Conservation (phyloP, 352 stramenopile genomes). For the Pythium grandisporangium region DNA sequence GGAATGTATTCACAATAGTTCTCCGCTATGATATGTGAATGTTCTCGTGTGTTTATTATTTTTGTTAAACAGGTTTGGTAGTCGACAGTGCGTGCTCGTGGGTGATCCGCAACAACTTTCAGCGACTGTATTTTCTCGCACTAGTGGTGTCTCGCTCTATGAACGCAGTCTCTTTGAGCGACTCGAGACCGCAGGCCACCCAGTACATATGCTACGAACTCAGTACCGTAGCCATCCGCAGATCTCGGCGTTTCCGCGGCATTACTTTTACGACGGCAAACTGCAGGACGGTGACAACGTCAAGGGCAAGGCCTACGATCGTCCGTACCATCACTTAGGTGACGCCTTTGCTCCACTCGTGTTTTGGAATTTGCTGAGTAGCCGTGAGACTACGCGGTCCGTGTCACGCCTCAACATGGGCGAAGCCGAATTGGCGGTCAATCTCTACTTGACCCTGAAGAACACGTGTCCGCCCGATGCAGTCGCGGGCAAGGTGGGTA, state of each 20-base stretch:
- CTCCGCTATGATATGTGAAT: too few relatives aligned
- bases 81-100: slow-evolving; percentile 87
- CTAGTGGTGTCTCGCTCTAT: slow-evolving; percentile 77
- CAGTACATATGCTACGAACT: slow-evolving; percentile 85
- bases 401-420: slow-evolving; percentile 76
- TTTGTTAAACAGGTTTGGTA: slow-evolving; percentile 83
- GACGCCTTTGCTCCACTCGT: slow-evolving; percentile 66
- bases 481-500: slow-evolving; percentile 74
- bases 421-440: slow-evolving; percentile 78
- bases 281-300: slow-evolving; percentile 83
- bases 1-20: too few relatives aligned
- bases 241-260: slow-evolving; percentile 76
- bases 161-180: slow-evolving; percentile 90
- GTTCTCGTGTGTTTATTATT: too few relatives aligned
- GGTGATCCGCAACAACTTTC: slow-evolving; percentile 91
- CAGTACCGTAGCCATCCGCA: slow-evolving; percentile 82
- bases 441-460: slow-evolving; percentile 81
- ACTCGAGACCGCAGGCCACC: slow-evolving; percentile 80
- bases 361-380: slow-evolving; percentile 82
- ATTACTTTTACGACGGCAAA: slow-evolving; percentile 82
- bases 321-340: slow-evolving; percentile 72
- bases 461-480: slow-evolving; percentile 72
- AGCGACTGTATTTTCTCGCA: slow-evolving; percentile 89
- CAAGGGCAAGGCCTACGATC: slow-evolving; percentile 40
- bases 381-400: slow-evolving; percentile 63